Conservation (phyloP, 257 asterid genomes). For the Solanum lycopersicoides region DNA sequence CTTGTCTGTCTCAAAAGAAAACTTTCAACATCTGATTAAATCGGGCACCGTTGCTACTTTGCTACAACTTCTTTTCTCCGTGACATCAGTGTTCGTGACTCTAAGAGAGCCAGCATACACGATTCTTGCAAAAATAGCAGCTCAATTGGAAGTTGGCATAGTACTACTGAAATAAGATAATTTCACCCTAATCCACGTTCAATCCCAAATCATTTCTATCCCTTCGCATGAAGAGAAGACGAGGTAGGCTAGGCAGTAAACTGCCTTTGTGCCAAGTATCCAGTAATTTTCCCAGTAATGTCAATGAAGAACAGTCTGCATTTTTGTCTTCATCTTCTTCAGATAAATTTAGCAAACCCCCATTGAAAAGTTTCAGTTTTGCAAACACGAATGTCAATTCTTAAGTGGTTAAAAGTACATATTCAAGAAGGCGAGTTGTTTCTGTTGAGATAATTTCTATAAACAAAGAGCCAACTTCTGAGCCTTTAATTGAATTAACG, state of each 20-base stretch:
- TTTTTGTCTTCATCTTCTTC: not conserved
- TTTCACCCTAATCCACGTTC: slow-evolving; percentile 8
- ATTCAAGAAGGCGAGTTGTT: slow-evolving; percentile 11
- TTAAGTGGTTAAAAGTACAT: not conserved
- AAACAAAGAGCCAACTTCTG: slow-evolving; percentile 45
- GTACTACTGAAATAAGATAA: not conserved
- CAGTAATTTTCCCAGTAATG: slow-evolving; percentile 4
- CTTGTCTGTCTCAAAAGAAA: no score
- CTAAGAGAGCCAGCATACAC: no score
- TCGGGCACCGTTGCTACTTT: no score
- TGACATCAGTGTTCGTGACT: no score
- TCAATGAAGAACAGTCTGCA: not conserved
- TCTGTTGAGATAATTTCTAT: slow-evolving; percentile 76
- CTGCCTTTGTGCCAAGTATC: slow-evolving; percentile 33
- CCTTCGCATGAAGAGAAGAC: slow-evolving; percentile 41
- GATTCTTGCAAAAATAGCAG: no score
- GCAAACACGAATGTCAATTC: not conserved
- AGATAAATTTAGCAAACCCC: not conserved
- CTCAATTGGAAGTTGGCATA: no score
- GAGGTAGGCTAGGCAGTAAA: slow-evolving; percentile 54
- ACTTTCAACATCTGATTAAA: no score
- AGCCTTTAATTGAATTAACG: no score
- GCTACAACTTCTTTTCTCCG: no score
- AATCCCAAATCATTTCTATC: slow-evolving; percentile 15
- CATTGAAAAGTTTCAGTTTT: slow-evolving; percentile 7